Base-by-base conservation (phyloP, 768 basidiomycete species). In the Boletus insuetus region DNA sequence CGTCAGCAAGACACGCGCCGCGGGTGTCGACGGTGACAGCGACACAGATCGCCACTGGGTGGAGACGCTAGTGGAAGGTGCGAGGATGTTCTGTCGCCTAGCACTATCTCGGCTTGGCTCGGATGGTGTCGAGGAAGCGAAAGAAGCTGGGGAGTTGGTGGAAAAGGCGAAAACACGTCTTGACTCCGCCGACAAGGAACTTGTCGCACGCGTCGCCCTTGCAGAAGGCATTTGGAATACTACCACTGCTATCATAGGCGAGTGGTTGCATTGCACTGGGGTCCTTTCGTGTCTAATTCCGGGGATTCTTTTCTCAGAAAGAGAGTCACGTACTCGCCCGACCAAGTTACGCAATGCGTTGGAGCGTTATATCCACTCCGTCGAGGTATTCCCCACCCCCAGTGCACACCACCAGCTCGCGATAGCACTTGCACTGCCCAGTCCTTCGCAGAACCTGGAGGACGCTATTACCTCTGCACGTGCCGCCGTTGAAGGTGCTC, bases 351-450 rank as follows among this genome's bases (percentile, higher is more conserved):
- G 78, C 2, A 71, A 80, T 17, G 83, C 90, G 0, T 79, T 87
- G 49, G 56, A 68, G 0, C 74, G 80, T 37, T 79, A 87, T 32
- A 63, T 75, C 6, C 67, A 65, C 8, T 83, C 89, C 2, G 71
- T 84, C 17, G 70, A 74, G 17, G 59, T 70, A 19, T 70, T 77
- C 26, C 73, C 86, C 0, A 80, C 82, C 0, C 74, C 89, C 1
- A 74, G 79, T 4, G 84, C 80, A 0, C 80, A 87, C 61, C 93
- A 88, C 63, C 90, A 95, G 51, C 81, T 94, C n/a, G 87, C 95
- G 0, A 74, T 92, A 9, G 87, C 87, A 0, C 80, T 83, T 46
- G 76, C 84, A 7, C 84, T 84, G 31, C 79, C 85, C 1, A 85
- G 87, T 14, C 80, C 81, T 2, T 72, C 75, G 5, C 84, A 86